Conservation (phyloP, 495 filamentous ascomycete species). For the Haplographium delicatum region DNA sequence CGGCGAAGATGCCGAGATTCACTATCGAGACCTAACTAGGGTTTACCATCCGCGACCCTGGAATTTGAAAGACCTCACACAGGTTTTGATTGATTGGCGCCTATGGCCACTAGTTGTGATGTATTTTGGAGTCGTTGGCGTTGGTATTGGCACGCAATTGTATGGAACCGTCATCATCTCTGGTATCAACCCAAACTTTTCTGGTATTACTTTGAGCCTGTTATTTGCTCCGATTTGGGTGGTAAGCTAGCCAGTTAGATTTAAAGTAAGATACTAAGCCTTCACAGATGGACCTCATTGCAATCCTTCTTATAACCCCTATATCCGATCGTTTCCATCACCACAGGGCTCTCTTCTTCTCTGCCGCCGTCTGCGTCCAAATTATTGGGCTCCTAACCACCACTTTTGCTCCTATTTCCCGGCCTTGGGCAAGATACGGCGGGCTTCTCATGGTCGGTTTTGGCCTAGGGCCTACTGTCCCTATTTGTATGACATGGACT, state of each 20-base stretch:
- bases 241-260: conserved; percentile 29
- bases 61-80: conserved; percentile 59
- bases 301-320: conserved; percentile 80
- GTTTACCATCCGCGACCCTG: conserved; percentile 71
- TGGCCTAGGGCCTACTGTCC: conserved; percentile 85
- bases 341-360: conserved; percentile 80
- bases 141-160: conserved; percentile 82
- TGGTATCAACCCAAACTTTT: conserved; percentile 66
- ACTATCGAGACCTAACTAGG: conserved; percentile 78
- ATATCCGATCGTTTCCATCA: conserved; percentile 84
- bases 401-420: conserved; percentile 63
- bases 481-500: conserved; percentile 91
- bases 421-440: conserved; percentile 81
- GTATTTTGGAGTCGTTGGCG: conserved; percentile 94
- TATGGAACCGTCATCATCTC: conserved; percentile 84
- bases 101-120: conserved; percentile 80
- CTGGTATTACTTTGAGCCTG: conserved; percentile 69
- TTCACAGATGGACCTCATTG: conserved; percentile 67
- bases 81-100: conserved; percentile 76
- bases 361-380: conserved; percentile 65
- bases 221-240: conserved; percentile 91
- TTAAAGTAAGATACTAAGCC: not conserved
- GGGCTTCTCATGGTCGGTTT: conserved; percentile 89
- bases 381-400: conserved; percentile 75
- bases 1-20: conserved; percentile 72